Base-by-base conservation (phyloP, 2,329 filamentous ascomycete genomes). In the Colletotrichum sp. region DNA sequence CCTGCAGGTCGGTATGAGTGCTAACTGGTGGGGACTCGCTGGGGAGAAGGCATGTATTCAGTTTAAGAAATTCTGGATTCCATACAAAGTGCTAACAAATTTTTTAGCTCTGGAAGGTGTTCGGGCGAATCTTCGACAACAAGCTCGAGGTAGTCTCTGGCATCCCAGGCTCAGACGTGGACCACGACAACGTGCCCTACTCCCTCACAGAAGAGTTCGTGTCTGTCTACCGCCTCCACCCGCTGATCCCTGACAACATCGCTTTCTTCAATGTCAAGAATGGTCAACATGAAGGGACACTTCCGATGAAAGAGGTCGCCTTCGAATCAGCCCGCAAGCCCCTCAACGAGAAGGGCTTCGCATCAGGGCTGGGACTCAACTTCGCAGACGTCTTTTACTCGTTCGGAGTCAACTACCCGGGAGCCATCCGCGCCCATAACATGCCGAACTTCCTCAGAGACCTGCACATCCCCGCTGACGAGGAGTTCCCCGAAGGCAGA, bases 391-490 rank as follows among this genome's bases (percentile, higher is more conserved):
- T 79, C 6, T 85, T 86, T 72, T 88, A 88, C 79, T 85, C 84
- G 28, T 88, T 88, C 74, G 87, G 87, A 30, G 85, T 88, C 79
- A 88, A 88, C 79, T 86, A 86, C 75, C 87, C 87, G 1, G 87
- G 87, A 64, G 87, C 87, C 9, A 86, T 89, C 66, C 88, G 80
- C n/a, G 80, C 80, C 67, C 74, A 80, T 77, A 82, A 83, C 78
- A 72, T 59, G 30, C 77, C 77, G 28, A 62, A 82, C 67, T 86
- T 89, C 79, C 79, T 89, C 12, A 84, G 85, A 26, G 80, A 85
- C 64, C 80, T 88, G 2, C 78, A 80, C 18, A 85, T 83, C 16
- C 67, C 67, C 2, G 67, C 30, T 21, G 67, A 62, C 24, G 55
- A 62, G 34, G 21, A 60, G 15, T 69, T 69, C 2, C 87, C 87